Evolutionary conservation across 352 stramenopile genomes (phyloP), one percentile per base, ranked within the genome.

Genomic region (Pythium sp.): DNA sequence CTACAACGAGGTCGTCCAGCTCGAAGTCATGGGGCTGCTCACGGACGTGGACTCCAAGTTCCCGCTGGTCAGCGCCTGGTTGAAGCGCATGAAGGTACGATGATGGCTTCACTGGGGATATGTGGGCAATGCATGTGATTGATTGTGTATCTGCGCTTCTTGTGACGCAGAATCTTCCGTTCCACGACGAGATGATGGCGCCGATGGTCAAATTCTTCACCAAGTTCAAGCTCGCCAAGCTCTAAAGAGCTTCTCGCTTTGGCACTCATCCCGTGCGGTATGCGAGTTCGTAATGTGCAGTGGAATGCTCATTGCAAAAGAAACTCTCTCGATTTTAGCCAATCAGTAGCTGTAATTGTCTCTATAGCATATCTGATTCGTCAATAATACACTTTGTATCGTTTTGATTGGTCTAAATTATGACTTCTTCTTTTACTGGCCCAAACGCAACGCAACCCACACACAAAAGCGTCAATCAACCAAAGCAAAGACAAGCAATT

Each of bases 1-100:
- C 72, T 92, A 92, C 78, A 90, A 87, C 64, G 84, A 92, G 70
- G 75, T 92, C 18, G 74, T 89, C 43, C 84, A 92, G 72, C 77
- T 92, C 4, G 80, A 92, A 60, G 80, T 90, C 62, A 87, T 90
- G 81, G 81, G 77, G 0, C 55, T 87, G 47, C 74, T 91, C 26
- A 68, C 64, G 28, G 56, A 82, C 60, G 61, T 84, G 22, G 70
- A 81, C n/a, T 68, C 62, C 22, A 78, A 86, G 69, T 92, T 84
- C 70, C 81, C 84, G 15, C 78, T 81, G 57, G 61, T 70, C 56
- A 71, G 78, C 0, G 81, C 73, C 18, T 92, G 84, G 84, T 67
- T 90, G 64, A 81, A 87, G 70, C 84, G 84, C 65, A 92, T 92
- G 84, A 92, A 90, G 81, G 81, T 90, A 69, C 9, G 47, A 12